Evolutionary conservation across 1,139 yeast genomes (phyloP).

Genomic region (Blastobotrys buckinghamii): DNA sequence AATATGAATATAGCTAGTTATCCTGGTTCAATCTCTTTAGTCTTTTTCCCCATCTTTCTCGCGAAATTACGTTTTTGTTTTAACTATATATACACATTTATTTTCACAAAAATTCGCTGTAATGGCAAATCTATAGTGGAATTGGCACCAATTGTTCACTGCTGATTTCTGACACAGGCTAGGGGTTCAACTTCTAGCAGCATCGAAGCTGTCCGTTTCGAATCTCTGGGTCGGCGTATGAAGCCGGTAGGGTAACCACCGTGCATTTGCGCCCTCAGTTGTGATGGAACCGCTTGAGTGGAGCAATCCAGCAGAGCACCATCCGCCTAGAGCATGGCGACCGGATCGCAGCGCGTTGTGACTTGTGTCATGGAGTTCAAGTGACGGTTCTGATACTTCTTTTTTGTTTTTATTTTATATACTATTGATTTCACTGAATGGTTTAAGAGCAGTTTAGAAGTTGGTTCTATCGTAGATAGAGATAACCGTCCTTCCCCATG

Average conservation of each 20-base stretch:
- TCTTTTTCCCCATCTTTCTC: no score
- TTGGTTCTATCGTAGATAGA: no score
- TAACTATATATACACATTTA: neutral
- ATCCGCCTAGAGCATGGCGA: constrained; percentile 33
- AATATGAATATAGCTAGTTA: no score
- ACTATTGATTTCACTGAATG: no score
- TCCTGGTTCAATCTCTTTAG: no score
- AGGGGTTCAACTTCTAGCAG: constrained; percentile 16
- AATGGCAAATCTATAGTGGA: constrained; percentile 26
- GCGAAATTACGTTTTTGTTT: no score
- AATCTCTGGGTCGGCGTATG: constrained; percentile 30
- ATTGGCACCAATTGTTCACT: constrained; percentile 18
- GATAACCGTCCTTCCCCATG: no score
- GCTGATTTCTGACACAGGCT: constrained; percentile 9
- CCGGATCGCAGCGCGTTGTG: constrained; percentile 27
- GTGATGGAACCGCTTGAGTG: constrained; percentile 29
- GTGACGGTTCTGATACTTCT: constrained; percentile 1
- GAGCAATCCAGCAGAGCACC: constrained; percentile 35
- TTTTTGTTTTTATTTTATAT: constrained; percentile 1
- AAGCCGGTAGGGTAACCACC: constrained; percentile 30
- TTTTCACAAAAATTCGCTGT: constrained; percentile 21
- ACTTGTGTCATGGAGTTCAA: neutral
- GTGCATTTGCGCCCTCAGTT: constrained; percentile 28
- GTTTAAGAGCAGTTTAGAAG: no score
- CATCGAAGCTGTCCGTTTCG: constrained; percentile 32